These are phyloP conservation scores for Torulaspora maleeae DNA, from an alignment of 805 yeast genomes.

Conservation along the genomic window DNA sequence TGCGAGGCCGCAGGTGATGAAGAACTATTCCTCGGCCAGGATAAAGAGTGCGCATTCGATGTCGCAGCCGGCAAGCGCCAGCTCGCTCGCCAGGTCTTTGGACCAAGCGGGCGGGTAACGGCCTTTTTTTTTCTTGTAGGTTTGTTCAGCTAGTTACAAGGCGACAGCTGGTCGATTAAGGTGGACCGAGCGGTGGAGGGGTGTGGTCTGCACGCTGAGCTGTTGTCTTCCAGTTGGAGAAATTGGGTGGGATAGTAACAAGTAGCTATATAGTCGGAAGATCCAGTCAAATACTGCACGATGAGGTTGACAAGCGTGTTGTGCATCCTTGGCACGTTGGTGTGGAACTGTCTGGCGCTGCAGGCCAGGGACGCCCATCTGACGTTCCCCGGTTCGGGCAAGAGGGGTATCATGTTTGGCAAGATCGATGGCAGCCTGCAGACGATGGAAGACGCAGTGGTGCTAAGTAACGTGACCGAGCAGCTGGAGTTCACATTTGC, in stretches of 20 bases:
- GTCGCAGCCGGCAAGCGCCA: conserved; percentile 8
- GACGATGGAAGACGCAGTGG: conserved; percentile 11
- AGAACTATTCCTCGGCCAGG: conserved; percentile 4
- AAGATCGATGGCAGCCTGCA: conserved; percentile 9
- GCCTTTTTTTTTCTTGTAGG: not conserved
- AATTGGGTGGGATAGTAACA: not conserved
- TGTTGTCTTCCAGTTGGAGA: not conserved
- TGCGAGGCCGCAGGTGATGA: conserved; percentile 6
- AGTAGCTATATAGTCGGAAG: conserved; percentile 2
- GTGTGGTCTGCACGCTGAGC: not conserved
- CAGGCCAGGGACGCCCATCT: conserved; percentile 16
- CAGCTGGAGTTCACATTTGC: conserved; percentile 21
- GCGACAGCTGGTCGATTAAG: not conserved
- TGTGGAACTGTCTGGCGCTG: conserved; percentile 12
- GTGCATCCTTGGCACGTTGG: conserved; percentile 7
- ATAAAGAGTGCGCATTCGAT: conserved; percentile 1
- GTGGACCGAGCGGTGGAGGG: not conserved
- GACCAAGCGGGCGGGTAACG: conserved; percentile 14
- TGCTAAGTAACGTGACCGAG: conserved; percentile 15
- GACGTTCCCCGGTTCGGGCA: conserved; percentile 13
- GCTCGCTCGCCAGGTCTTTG: conserved; percentile 16
- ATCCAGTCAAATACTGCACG: not conserved
- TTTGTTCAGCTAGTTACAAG: no score
- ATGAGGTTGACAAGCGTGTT: conserved; percentile 12
- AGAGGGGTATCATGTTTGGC: conserved; percentile 15